A percentile compares a stretch with the other conserved stretches of the same genome.
Conservation (phyloP, 2,329 filamentous ascomycete genomes). For the Calonectria montana region DNA sequence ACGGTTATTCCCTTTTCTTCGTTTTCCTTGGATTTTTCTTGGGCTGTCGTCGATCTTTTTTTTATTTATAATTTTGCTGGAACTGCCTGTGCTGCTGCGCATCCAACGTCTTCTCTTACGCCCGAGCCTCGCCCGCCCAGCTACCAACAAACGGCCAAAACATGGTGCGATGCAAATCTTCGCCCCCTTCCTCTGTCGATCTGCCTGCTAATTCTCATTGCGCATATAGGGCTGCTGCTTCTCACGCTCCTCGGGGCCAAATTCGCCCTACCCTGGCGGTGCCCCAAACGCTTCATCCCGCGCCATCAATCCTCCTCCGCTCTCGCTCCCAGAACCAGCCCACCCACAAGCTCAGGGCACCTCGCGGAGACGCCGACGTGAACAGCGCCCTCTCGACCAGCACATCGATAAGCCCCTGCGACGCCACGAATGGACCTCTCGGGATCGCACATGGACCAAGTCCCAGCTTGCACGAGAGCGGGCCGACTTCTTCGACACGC, state of each 20-base stretch:
- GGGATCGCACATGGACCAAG: conserved; percentile 76
- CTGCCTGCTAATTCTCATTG: conserved; percentile 31
- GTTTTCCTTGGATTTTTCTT: not conserved
- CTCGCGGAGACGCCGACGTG: conserved; percentile 48
- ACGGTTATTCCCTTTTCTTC: conserved; percentile 10
- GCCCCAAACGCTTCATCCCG: conserved; percentile 62
- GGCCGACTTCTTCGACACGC: conserved; percentile 88
- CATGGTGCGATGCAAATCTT: conserved; percentile 32
- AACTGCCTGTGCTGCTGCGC: not conserved
- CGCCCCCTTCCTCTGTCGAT: not conserved
- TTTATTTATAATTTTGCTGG: not conserved
- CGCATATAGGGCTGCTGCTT: conserved; percentile 67
- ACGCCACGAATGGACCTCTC: conserved; percentile 73
- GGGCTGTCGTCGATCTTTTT: not conserved
- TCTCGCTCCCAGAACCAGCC: conserved; percentile 47
- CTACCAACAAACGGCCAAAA: conserved; percentile 18
- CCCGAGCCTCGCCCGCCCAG: conserved; percentile 12
- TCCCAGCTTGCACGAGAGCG: conserved; percentile 76
- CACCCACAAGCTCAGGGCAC: conserved; percentile 36
- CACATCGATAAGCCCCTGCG: conserved; percentile 79
- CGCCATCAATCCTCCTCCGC: conserved; percentile 61
- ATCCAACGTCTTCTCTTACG: too few species aligned
- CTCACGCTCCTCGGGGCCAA: conserved; percentile 63
- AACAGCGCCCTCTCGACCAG: conserved; percentile 62
- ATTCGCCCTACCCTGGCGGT: conserved; percentile 65